Conservation (phyloP, 768 basidiomycete genomes). For the Baorangia bicolor region DNA sequence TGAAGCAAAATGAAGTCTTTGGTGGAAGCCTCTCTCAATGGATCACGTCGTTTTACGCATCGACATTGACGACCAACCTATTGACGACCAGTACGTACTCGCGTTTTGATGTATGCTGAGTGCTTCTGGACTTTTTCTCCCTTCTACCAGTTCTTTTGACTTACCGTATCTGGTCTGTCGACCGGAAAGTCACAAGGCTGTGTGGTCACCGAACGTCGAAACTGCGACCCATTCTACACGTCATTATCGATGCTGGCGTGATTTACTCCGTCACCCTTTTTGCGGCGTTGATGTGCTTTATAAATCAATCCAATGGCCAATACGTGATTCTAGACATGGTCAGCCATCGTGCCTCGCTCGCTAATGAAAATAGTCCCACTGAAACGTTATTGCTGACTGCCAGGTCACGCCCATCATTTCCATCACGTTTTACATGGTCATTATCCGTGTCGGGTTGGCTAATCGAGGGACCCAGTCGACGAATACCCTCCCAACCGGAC, state of each 20-base stretch:
- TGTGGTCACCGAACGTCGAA: slow-evolving; percentile 3
- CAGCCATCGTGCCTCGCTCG: not conserved
- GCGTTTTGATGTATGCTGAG: not conserved
- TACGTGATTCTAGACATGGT: slow-evolving; percentile 39
- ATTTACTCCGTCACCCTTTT: slow-evolving; percentile 39
- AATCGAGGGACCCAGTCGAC: not conserved
- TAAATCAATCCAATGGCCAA: slow-evolving; percentile 28
- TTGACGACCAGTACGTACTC: slow-evolving; percentile 29
- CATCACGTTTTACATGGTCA: slow-evolving; percentile 45
- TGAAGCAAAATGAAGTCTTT: slow-evolving; percentile 25
- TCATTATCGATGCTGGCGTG: slow-evolving; percentile 38
- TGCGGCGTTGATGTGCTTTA: slow-evolving; percentile 32
- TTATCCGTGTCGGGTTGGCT: slow-evolving; percentile 35
- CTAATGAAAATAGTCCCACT: not conserved
- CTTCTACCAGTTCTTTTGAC: slow-evolving; percentile 26
- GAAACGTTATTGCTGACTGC: not conserved
- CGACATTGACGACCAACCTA: slow-evolving; percentile 35
- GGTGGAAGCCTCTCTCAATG: slow-evolving; percentile 26
- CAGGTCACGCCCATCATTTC: slow-evolving; percentile 40
- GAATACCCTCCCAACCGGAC: not conserved
- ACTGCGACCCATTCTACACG: slow-evolving; percentile 20
- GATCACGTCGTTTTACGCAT: slow-evolving; percentile 35
- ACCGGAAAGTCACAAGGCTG: slow-evolving; percentile 20
- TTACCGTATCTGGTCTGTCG: slow-evolving; percentile 32
- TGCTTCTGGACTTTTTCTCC: not conserved